A percentile compares a stretch with the other conserved stretches of the same genome.
Evolutionary conservation across 1,284 basidiomycete species (phyloP).

Genomic region (Naganishia sp.): DNA sequence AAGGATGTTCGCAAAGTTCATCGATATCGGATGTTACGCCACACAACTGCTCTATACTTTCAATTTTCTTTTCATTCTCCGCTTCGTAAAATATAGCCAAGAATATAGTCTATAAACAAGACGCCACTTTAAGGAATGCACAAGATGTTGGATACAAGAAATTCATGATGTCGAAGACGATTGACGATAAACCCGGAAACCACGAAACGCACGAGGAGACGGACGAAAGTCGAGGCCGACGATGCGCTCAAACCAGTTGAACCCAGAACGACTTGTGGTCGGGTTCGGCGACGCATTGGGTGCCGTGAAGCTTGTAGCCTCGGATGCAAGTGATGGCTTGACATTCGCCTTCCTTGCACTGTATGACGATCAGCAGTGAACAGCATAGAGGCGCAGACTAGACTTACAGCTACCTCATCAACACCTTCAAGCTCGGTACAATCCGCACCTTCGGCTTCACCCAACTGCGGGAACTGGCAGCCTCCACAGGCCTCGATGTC

Average conservation of each 20-base stretch:
- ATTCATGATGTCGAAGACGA: neutral
- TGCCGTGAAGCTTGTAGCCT: constrained; percentile 11
- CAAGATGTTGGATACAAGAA: neutral
- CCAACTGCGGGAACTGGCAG: constrained; percentile 1
- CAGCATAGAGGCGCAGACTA: neutral
- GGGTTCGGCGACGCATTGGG: constrained; percentile 9
- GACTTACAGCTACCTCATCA: constrained; percentile 1
- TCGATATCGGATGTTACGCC: neutral
- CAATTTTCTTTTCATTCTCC: neutral
- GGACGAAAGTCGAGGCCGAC: neutral
- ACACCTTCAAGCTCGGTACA: constrained; percentile 19
- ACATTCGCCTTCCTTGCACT: constrained; percentile 13
- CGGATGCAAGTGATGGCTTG: constrained; percentile 14
- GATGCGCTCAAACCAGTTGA: constrained; percentile 1
- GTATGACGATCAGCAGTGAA: neutral
- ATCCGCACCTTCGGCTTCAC: constrained; percentile 3
- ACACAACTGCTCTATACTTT: neutral
- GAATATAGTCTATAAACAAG: neutral
- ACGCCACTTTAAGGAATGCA: neutral
- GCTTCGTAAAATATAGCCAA: neutral
- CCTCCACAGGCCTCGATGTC: constrained; percentile 21
- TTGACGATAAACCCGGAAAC: neutral
- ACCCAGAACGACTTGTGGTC: constrained; percentile 24
- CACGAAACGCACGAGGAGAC: neutral
- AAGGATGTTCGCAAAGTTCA: neutral